Evolutionary conservation across 1,284 basidiomycete species (phyloP).

Genomic region (Moesziomyces globuligerus): DNA sequence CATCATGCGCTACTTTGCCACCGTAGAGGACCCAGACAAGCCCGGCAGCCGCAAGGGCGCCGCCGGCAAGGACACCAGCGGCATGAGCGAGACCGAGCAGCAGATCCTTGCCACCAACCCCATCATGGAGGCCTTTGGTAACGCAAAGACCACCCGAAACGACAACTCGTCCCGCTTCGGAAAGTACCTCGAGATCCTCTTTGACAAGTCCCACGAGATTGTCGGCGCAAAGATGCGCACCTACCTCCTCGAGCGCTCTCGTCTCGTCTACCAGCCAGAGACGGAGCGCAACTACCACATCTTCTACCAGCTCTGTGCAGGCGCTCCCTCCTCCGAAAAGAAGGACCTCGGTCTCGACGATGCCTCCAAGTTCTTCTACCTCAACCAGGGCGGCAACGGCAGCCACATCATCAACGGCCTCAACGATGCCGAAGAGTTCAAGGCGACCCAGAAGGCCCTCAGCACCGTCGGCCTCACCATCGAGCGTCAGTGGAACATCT

Average conservation of each 20-base stretch:
- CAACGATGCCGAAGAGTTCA: conserved; percentile 95
- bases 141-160: conserved; percentile 98
- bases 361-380: conserved; percentile 84
- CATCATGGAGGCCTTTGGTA: conserved; percentile 98
- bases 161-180: conserved; percentile 99
- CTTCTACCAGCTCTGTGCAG: conserved; percentile 98
- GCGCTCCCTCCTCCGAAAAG: conserved; percentile 91
- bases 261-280: conserved; percentile 95
- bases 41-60: conserved; percentile 59
- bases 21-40: conserved; percentile 84
- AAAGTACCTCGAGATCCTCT: conserved; percentile 99
- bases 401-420: conserved; percentile 84
- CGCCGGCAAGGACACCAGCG: conserved; percentile 73
- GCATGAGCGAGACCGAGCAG: conserved; percentile 90
- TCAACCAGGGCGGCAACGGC: conserved; percentile 92
- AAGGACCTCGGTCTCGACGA: conserved; percentile 94
- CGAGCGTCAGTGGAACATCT: conserved; percentile 97
- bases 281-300: conserved; percentile 97
- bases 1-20: conserved; percentile 99
- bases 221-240: conserved; percentile 97
- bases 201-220: conserved; percentile 93
- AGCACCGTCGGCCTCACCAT: conserved; percentile 96
- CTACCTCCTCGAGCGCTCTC: conserved; percentile 94
- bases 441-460: conserved; percentile 89
- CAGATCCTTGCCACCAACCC: conserved; percentile 99